Percentiles rank a stretch among this genome's conserved stretches.
Conservation (phyloP, 768 basidiomycete species). For the Udeniomyces megalosporus region DNA sequence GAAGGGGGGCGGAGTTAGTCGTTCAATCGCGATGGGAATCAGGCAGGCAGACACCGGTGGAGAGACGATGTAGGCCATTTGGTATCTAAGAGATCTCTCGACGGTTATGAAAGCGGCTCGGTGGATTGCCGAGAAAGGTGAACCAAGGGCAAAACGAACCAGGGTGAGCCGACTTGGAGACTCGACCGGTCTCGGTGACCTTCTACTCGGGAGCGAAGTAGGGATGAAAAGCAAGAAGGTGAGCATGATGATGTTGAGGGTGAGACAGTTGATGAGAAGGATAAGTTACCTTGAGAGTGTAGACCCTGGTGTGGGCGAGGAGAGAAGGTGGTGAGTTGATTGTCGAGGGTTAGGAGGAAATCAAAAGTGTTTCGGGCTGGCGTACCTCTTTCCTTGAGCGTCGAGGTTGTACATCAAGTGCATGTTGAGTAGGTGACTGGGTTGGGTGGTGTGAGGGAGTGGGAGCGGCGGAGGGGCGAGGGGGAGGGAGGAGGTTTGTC, state of each 20-base stretch:
- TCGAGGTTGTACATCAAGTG: slow-evolving; percentile 73
- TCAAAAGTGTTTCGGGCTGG: neutral
- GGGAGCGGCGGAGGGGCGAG: neutral
- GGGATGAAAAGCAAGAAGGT: neutral
- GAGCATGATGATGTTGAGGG: neutral
- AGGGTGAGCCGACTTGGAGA: slow-evolving; percentile 93
- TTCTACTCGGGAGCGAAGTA: slow-evolving; percentile 42
- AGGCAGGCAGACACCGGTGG: too few species aligned
- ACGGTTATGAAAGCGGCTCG: neutral
- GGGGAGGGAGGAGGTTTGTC: neutral
- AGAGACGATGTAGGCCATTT: neutral
- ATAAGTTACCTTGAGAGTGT: slow-evolving; percentile 84
- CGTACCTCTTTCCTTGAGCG: slow-evolving; percentile 27
- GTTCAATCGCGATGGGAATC: neutral
- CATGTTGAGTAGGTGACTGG: slow-evolving; percentile 38
- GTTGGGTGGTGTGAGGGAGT: neutral
- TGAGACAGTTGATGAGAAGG: neutral
- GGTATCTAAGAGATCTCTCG: neutral
- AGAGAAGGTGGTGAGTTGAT: neutral
- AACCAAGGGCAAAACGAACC: slow-evolving; percentile 38
- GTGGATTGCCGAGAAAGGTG: neutral
- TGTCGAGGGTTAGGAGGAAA: too few species aligned
- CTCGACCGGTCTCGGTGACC: slow-evolving; percentile 57
- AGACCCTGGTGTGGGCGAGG: slow-evolving; percentile 38
- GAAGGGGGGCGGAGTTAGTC: neutral